Evolutionary conservation across 2,329 filamentous ascomycete genomes (phyloP).

Genomic region (Alternaria atra): DNA sequence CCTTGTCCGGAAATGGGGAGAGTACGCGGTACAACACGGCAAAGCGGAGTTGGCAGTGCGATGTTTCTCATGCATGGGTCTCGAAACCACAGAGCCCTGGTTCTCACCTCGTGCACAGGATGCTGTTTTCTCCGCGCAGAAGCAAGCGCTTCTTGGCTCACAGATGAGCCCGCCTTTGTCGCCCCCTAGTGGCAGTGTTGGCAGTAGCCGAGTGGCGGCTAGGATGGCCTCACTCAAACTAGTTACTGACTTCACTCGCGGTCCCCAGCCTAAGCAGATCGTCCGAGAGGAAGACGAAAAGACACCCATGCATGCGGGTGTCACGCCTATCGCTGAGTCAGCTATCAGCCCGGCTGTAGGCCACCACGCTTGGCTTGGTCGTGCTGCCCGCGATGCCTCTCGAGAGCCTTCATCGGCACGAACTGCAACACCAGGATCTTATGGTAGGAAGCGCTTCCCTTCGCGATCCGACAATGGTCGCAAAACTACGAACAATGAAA

Average conservation of each 20-base stretch:
- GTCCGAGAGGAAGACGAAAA: conserved; percentile 70
- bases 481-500: conserved; percentile 43
- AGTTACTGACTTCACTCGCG: conserved; percentile 81
- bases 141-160: conserved; percentile 61
- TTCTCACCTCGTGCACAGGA: conserved; percentile 80
- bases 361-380: conserved; percentile 50
- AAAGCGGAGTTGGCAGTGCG: conserved; percentile 91
- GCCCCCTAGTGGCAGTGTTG: conserved; percentile 65
- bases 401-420: conserved; percentile 60
- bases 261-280: conserved; percentile 63
- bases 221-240: conserved; percentile 88
- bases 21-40: conserved; percentile 84
- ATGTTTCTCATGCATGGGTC: conserved; percentile 90
- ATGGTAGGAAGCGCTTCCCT: conserved; percentile 71
- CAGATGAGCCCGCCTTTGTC: conserved; percentile 75
- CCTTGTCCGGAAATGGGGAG: conserved; percentile 93
- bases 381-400: conserved; percentile 42
- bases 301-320: conserved; percentile 81
- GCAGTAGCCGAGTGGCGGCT: conserved; percentile 66
- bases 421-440: conserved; percentile 67
- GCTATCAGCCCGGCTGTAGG: conserved; percentile 71
- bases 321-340: conserved; percentile 82
- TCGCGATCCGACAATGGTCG: conserved; percentile 53
- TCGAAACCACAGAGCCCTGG: conserved; percentile 87
- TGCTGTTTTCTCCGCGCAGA: conserved; percentile 65